Base-by-base conservation (phyloP, 1,284 basidiomycete genomes). In the Neolentinus lepideus region DNA sequence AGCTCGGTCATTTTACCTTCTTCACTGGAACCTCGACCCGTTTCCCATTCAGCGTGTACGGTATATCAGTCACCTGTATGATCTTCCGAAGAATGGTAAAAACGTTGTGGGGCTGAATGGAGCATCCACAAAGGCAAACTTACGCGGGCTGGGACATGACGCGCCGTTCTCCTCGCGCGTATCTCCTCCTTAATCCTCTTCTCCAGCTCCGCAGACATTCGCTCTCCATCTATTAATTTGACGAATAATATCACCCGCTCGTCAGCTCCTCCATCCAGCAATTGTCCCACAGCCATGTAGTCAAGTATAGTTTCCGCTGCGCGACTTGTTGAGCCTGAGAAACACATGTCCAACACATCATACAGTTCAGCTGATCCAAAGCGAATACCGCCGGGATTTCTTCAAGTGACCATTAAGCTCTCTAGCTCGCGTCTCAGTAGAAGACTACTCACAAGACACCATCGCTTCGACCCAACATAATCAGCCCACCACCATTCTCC, bases 321-420 rank as follows among this genome's bases (percentile, higher is more conserved):
- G 53, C 73, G 70, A 31, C 71, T 73, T 22, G 73, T 61, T 45
- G 66, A 61, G 45, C 67, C 65, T 48, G 71, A 72, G 66, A 86
- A 85, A 63, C 76, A 80, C 58, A 77, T 67, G 61, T 91, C 89
- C 43, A 94, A 76, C 48, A 92, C 85, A 63, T 90, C 86, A 71
- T 94, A 94, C 54, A 94, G 81, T 70, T 94, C 92, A 27, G 86
- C 82, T 31, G 88, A 87, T 21, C 92, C 92, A 65, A 94, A 94
- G 21, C 92, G 81, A 58, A 95, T 83, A 1, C 92, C 92, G 54
- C 88, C 87, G 2, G 92, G 91, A 68, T 94, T 90, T 61, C 84
- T 86, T 64, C 27, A 53, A 48, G 56, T 50, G 38, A 48, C n/a
- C 19, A 43, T 16, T 16, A 43, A 43, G 38, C 16, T 43, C 38